Evolutionary conservation across 805 yeast species (phyloP).

Genomic region (Metschnikowia santaceciliae): DNA sequence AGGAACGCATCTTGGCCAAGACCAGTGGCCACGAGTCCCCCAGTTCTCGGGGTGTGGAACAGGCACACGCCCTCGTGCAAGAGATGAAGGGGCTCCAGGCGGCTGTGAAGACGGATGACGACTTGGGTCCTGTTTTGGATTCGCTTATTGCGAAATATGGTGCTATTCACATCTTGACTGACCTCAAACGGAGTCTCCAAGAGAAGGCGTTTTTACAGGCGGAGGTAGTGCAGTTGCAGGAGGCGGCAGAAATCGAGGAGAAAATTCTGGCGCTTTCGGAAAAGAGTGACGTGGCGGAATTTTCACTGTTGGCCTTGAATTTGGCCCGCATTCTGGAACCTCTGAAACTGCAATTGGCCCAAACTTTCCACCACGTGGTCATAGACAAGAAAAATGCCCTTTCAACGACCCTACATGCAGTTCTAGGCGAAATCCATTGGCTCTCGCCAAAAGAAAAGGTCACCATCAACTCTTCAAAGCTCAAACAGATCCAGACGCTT

Average conservation of each 20-base stretch:
- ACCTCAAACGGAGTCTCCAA: background rate
- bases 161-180: background rate
- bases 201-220: background rate
- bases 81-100: background rate
- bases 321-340: background rate
- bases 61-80: background rate
- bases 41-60: background rate
- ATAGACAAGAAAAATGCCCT: conserved; percentile 5
- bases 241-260: conserved; percentile 4
- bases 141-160: background rate
- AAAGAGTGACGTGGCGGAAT: conserved; percentile 6
- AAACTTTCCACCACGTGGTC: conserved; percentile 3
- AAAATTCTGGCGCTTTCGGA: conserved; percentile 4
- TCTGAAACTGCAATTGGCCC: conserved; percentile 2
- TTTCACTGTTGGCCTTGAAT: conserved; percentile 10
- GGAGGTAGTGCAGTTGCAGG: conserved; percentile 1
- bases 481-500: conserved; percentile 5
- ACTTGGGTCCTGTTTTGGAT: background rate
- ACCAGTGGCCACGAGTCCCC: background rate
- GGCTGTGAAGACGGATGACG: background rate
- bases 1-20: conserved; percentile 1
- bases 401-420: conserved; percentile 11
- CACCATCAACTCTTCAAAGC: conserved; percentile 11
- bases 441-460: conserved; percentile 18
- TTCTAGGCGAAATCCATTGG: conserved; percentile 22